Evolutionary conservation across 2,329 filamentous ascomycete species (phyloP).

Genomic region (Aspergillus sp.): DNA sequence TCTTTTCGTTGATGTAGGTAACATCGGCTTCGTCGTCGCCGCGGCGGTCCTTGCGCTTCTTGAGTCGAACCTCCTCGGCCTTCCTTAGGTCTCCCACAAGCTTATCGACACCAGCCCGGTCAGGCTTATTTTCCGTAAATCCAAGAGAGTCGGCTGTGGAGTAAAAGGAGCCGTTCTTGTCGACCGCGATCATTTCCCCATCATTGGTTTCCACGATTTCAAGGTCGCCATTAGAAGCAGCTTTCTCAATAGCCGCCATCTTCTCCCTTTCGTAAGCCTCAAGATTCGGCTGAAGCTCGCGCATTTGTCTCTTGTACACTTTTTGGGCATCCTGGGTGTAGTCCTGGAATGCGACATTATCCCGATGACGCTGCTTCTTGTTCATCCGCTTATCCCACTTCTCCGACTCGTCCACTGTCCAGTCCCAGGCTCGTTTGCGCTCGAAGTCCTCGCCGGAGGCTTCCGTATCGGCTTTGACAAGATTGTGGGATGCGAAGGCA

Average conservation of each 20-base stretch:
- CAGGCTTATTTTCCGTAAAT: slow-evolving; percentile 77
- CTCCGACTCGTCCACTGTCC: slow-evolving; percentile 91
- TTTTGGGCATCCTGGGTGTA: slow-evolving; percentile 82
- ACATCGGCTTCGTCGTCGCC: slow-evolving; percentile 84
- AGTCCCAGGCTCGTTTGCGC: slow-evolving; percentile 96
- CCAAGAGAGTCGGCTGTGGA: slow-evolving; percentile 74
- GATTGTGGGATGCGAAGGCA: slow-evolving; percentile 81
- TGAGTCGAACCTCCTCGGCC: slow-evolving; percentile 76
- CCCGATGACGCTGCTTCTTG: slow-evolving; percentile 72
- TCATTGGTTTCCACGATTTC: slow-evolving; percentile 95
- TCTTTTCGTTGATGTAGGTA: slow-evolving; percentile 99
- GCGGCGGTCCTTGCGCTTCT: slow-evolving; percentile 74
- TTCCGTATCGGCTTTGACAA: slow-evolving; percentile 84
- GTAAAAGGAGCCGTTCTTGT: slow-evolving; percentile 85
- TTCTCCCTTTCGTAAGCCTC: slow-evolving; percentile 84
- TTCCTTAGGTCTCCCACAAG: slow-evolving; percentile 78
- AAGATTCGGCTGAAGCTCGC: slow-evolving; percentile 65
- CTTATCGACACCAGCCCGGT: slow-evolving; percentile 77
- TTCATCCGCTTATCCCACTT: slow-evolving; percentile 84
- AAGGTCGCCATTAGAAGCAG: slow-evolving; percentile 73
- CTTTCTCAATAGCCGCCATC: slow-evolving; percentile 72
- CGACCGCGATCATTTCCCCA: slow-evolving; percentile 87
- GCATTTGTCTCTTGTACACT: slow-evolving; percentile 85
- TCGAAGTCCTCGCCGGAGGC: slow-evolving; percentile 86
- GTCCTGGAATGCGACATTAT: slow-evolving; percentile 84